Base-by-base conservation (phyloP, 139 green algal species). In the Choricystis sp. region DNA sequence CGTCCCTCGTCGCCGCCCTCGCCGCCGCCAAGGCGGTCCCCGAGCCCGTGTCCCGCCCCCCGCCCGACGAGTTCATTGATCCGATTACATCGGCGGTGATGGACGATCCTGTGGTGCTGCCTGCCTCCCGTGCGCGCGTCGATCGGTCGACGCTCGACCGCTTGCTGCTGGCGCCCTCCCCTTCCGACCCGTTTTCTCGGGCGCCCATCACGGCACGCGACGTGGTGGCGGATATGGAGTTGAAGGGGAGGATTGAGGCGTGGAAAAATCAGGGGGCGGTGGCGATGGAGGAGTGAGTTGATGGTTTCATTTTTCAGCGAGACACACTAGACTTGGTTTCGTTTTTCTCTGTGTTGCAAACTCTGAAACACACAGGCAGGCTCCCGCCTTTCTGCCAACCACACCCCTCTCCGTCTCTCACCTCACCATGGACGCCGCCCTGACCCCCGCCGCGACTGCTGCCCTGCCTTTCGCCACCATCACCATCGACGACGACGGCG, bases 151-250 rank as follows among this genome's bases (percentile, higher is more conserved):
- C 80, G 30, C 80, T 86, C 20, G 72, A 82, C 65, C 72, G 84
- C 1, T 81, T 89, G 72, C 70, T 91, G 49, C 56, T 81, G 28
- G 73, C 52, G 27, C 65, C 57, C 24, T 68, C 57, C 58, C 57
- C 30, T 16, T 86, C 82, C 0, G 86, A 94, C 70, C 86, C 86
- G 27, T 94, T 92, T 73, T 85, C 66, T 49, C 75, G 81, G 20
- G 72, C 69, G 56, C 69, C 74, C 2, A 73, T 89, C 1, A 76
- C 62, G 23, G 30, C 74, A 59, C 67, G 77, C 23, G 77, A 78
- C 58, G 25, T 89, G 23, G 49, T 64, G 56, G 62, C 77, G 2
- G 71, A 82, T 58, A 23, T 48, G 21, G 71, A 73, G 16, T 61
- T 91, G 25, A 57, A 61, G 23, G 56, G 20, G 19, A 62, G 61